Base-by-base conservation (phyloP, 306 rosid species). In the Cucumis hystrix region DNA sequence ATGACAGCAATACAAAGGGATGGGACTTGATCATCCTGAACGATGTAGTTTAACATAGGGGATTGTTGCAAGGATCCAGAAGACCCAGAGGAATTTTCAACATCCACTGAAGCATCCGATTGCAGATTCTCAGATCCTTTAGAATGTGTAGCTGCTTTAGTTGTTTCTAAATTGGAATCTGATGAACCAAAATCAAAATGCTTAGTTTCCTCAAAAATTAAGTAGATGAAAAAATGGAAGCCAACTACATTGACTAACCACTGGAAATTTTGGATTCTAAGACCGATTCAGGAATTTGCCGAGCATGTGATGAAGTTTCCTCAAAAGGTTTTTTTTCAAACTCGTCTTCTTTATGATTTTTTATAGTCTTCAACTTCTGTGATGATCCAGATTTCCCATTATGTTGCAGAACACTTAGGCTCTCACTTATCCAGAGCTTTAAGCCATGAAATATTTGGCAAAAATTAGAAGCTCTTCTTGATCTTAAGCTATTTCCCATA, bases 1-100 rank as follows among this genome's bases (percentile, higher is more conserved):
- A 93, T 84, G 79, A 93, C 96, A 60, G 90, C 96, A 82, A 93
- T 88, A 84, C 91, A 87, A 60, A 93, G 97, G 25, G 96, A 88
- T 40, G 96, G 88, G 49, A 77, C 82, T 65, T 58, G 56, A 49
- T 80, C 55, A 77, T 51, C 82, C 76, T 82, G 87, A 80, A 65
- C 2, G 67, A 79, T 39, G 75, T 75, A 25, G 71, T 70, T 61
- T 6, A 80, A 60, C 59, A 83, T 40, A 80, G 61, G 81, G 60
- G 88, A 77, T 75, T 82, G 88, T 41, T 79, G 85, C 68, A 84
- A 76, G 65, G 89, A 74, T 65, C 66, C 41, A 52, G 82, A 33
- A 33, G 37, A 33, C 37, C 37, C 4, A 33, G 37, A 33, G 37
- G 37, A 33, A 33, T 33, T 33, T 33, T 33, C 80, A 28, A 30